Base-by-base conservation (phyloP, 108 stramenopile genomes). In the Cylindrotheca closterium region DNA sequence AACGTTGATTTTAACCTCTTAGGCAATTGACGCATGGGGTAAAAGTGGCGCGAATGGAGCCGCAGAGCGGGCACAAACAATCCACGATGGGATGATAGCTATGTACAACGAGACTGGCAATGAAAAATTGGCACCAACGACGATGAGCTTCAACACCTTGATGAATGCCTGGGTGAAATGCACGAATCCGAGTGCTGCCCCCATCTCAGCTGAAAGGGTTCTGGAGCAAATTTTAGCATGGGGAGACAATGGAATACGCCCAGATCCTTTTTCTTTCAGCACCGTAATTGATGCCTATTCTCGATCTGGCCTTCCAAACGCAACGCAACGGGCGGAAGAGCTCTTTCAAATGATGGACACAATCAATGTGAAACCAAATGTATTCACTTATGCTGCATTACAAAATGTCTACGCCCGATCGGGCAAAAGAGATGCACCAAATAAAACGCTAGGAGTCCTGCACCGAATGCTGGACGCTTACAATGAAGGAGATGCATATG, bases 111-210 rank as follows among this genome's bases (percentile, higher is more conserved):
- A 51, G 4, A 85, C 86, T 0, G 51, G 53, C 0, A 74, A 88
- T 75, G 24, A 46, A n/a, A 54, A 54, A 8, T 47, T 88, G 8
- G 71, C 70, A 33, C 88, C 88, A 0, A 61, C 71, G 0, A 77
- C 82, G 1, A 75, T 83, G 42, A 75, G 68, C 42, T 86, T 72
- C 73, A 86, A 86, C 65, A 81, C 80, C 45, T 71, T 86, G 2
- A 75, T 89, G 25, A 82, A 86, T 55, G 89, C 87, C 0, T 85
- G 84, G 84, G 66, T 71, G 51, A 87, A 84, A 79, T 72, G 68
- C 25, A 58, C 63, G 32, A 73, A 81, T 31, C 56, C 23, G 18
- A 68, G 60, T 0, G 78, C 85, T 21, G 65, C 79, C 8, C 62
- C 55, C 58, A 51, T 32, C 17, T n/a, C n/a, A n/a, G 87, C 85